These are phyloP conservation scores for Pseudogymnoascus sp. DNA, from an alignment of 2,329 filamentous ascomycete genomes.

Conservation along the genomic window DNA sequence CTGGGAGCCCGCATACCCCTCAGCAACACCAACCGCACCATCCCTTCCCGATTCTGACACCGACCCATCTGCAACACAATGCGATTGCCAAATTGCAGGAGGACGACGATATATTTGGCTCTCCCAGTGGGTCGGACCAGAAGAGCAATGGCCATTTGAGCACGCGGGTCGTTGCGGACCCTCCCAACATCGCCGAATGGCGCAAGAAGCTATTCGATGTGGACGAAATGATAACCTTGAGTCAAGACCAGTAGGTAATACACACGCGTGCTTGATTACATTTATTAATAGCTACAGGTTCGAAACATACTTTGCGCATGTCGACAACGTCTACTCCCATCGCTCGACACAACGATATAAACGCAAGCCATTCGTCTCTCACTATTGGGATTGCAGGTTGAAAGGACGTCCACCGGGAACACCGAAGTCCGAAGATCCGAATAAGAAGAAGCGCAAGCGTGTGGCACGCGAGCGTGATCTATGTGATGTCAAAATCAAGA, in stretches of 20 bases:
- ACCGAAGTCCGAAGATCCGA: constrained; percentile 69
- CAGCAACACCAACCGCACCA: constrained; percentile 32
- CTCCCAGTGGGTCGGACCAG: constrained; percentile 32
- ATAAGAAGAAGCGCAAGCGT: constrained; percentile 75
- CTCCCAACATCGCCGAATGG: constrained; percentile 62
- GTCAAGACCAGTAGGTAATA: constrained; percentile 58
- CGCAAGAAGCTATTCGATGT: constrained; percentile 66
- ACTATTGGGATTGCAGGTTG: constrained; percentile 78
- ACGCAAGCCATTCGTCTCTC: constrained; percentile 71
- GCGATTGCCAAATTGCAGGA: constrained; percentile 30
- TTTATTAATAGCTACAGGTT: constrained; percentile 42
- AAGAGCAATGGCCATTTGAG: constrained; percentile 45
- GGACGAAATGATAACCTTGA: constrained; percentile 64
- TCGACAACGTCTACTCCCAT: constrained; percentile 80
- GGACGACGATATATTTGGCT: constrained; percentile 33
- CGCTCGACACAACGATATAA: constrained; percentile 75
- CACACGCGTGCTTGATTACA: constrained; percentile 10
- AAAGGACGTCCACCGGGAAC: constrained; percentile 74
- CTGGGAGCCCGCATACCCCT: constrained; percentile 29
- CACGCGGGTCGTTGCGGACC: constrained; percentile 53
- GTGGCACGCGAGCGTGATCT: constrained; percentile 66
- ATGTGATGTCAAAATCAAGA: constrained; percentile 84
- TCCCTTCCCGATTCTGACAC: constrained; percentile 42
- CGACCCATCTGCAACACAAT: constrained; percentile 28
- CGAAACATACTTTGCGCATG: constrained; percentile 72